Evolutionary conservation across 2,329 filamentous ascomycete genomes (phyloP), one percentile per base, ranked within the genome.

Genomic region (Cladophialophora yegresii): DNA sequence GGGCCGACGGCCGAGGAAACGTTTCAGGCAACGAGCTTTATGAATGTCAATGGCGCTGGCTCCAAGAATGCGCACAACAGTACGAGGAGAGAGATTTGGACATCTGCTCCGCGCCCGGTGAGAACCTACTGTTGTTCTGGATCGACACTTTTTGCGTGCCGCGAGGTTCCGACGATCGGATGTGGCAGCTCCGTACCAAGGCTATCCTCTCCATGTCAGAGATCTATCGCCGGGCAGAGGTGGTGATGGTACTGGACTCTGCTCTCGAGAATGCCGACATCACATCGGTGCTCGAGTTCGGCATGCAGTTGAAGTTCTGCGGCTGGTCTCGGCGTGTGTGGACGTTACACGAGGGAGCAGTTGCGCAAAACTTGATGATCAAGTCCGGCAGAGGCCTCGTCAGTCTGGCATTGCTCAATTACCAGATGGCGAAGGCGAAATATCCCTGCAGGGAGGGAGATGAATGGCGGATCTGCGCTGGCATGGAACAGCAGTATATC

Each of bases 141-240:
- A 43, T 43, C 16, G 36, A 43, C 36, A 43, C 36, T 7, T 43
- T 43, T 6, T 43, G 36, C 5, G 36, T 43, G 36, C 36, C 36
- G 36, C 36, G 36, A n/a, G 36, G 36, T 6, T n/a, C 43, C 33
- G 33, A 56, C 22, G 49, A 51, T 12, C 22, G 49, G 12, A 51
- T 51, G 49, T 51, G 49, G 49, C 49, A 51, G 49, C 49, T 51
- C 22, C 49, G 49, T 22, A 51, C 49, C 49, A 51, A 51, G 49
- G 49, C 49, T 1, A 51, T 51, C 49, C 12, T 51, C 22, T 51
- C 49, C 22, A 51, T 51, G 49, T 51, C 49, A 3, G 49, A 51
- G 49, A 51, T 51, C 22, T 51, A 51, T 20, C 49, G 49, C 13
- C 26, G 26, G 49, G 49, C 49, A 51, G 49, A 51, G 23, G 49